A percentile compares a stretch with the other conserved stretches of the same genome.
phyloP scores from a whole-genome alignment of 352 stramenopile genomes.

The Pythium volutum region DNA sequence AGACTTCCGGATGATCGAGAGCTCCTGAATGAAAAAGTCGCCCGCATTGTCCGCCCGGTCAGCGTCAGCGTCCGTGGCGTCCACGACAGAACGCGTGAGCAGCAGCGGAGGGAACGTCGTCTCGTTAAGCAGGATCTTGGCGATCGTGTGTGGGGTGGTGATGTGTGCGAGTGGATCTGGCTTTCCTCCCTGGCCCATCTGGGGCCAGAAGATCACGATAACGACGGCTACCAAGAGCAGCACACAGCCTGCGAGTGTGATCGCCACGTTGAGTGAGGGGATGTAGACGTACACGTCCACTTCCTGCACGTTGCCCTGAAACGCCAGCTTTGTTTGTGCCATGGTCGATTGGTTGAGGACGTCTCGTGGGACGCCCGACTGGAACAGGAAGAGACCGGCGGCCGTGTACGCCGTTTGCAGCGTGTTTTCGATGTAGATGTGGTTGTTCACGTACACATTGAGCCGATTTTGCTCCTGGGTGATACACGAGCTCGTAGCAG shows the following conservation, averaged over 20 bases:
- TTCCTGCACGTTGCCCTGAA: background rate
- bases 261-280: background rate
- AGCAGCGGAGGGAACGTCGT: background rate
- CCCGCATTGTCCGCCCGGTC: too few species aligned
- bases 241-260: background rate
- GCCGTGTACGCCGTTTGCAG: background rate
- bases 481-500: background rate
- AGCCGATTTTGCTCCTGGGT: background rate
- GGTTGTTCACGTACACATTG: background rate
- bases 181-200: background rate
- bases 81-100: background rate
- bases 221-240: background rate
- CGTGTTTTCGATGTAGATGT: background rate
- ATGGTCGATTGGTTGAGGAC: background rate
- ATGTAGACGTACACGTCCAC: conserved; percentile 1
- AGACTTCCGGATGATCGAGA: too few species aligned
- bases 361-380: background rate
- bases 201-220: background rate
- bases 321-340: background rate
- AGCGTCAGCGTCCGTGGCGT: too few species aligned
- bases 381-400: background rate
- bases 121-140: background rate
- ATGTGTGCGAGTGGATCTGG: background rate
- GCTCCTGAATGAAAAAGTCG: too few species aligned
- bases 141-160: background rate